phyloP scores from a whole-genome alignment of 2,329 filamentous ascomycete species.

The Ophiostoma novo-ulmi region DNA sequence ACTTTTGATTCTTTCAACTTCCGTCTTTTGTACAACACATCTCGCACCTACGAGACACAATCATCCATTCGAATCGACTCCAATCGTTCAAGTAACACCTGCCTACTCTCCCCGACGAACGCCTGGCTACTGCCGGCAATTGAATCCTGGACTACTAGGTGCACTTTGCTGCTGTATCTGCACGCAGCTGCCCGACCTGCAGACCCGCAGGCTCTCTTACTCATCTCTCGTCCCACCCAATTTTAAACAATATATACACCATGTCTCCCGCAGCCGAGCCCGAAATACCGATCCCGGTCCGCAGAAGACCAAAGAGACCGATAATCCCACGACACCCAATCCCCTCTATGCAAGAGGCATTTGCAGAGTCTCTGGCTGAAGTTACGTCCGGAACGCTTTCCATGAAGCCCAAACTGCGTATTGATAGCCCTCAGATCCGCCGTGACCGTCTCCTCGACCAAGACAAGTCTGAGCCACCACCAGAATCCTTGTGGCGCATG shows the following conservation, averaged over 20 bases:
- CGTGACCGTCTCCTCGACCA: conserved; percentile 64
- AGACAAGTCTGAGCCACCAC: conserved; percentile 62
- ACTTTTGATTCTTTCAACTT: neutral
- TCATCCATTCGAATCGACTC: neutral
- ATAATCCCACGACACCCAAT: conserved; percentile 59
- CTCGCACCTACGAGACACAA: neutral
- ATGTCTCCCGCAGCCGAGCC: conserved; percentile 4
- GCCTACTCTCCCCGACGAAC: neutral
- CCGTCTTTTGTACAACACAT: neutral
- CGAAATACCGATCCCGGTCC: conserved; percentile 12
- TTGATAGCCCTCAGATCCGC: conserved; percentile 55
- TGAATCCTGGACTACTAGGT: neutral
- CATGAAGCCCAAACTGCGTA: conserved; percentile 49
- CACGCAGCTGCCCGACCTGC: neutral
- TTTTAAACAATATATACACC: neutral
- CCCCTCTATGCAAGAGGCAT: conserved; percentile 70
- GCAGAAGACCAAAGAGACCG: conserved; percentile 23
- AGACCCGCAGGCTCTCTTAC: neutral
- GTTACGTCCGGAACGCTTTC: conserved; percentile 49
- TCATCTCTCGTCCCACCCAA: neutral
- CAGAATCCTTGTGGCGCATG: conserved; percentile 70
- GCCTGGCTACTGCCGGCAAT: neutral
- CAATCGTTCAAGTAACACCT: neutral
- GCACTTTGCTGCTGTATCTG: neutral
- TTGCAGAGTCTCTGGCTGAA: conserved; percentile 75